Evolutionary conservation across 2,329 filamentous ascomycete genomes (phyloP), one percentile per base, ranked within the genome.

Genomic region (Diaporthe humulicola): DNA sequence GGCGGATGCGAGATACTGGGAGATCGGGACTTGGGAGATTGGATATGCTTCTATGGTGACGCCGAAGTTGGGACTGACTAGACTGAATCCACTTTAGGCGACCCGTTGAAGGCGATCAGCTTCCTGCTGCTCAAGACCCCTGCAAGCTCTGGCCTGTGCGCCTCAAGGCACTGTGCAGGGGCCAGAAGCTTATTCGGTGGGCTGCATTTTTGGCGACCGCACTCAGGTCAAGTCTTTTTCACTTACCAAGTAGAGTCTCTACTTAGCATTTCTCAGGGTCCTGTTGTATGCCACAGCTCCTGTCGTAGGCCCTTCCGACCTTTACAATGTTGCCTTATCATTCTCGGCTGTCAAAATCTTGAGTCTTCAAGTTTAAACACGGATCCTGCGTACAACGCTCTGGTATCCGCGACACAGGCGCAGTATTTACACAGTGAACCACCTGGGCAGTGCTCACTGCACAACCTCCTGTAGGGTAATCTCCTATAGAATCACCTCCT

Each of bases 111-210:
- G 4, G 45, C 22, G 64, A 40, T 54, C 48, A 36, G 33, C 64
- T 54, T 54, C 38, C 64, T n/a, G n/a, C 30, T 38, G n/a, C 25
- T 14, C 40, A 22, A 22, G 25, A 67, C 40, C 48, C 54, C 69
- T 64, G 33, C 17, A 54, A n/a, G 25, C 56, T 22, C 48, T 69
- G 66, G 64, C 57, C 42, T 54, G 50, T 56, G 66, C 48, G 25
- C 56, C 40, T 28, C 54, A 28, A 15, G 25, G 61, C 42, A 6
- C 45, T 33, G 54, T 50, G 42, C 70, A 64, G 36, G 57, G 70
- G 45, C 45, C 66, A 61, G 66, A 54, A 74, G 74, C 71, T 74
- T 74, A 40, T 75, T 75, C 57, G 57, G 64, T 71, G 74, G 74
- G 48, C 45, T 69, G n/a, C 48, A 42, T 40, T 61, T 36, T 33